These are phyloP conservation scores for Kurtzmaniella quercitrusa DNA, from an alignment of 1,139 yeast genomes.

Conservation along the genomic window DNA sequence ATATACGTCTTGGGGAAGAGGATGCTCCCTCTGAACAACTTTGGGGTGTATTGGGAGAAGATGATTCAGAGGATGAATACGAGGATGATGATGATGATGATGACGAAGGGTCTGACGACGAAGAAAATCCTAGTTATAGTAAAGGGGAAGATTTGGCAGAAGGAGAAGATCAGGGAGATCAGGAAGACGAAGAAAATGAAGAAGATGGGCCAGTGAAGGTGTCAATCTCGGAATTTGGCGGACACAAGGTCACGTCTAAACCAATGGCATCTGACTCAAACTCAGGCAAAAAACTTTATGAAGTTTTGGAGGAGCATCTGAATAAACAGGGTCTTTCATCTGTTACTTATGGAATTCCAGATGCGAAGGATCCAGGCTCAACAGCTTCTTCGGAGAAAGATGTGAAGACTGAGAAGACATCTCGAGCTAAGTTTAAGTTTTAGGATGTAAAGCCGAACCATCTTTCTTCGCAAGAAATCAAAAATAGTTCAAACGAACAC, in stretches of 20 bases:
- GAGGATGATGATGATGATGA: conserved; percentile 29
- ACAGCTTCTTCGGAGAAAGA: too few species aligned
- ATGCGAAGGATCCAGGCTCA: too few species aligned
- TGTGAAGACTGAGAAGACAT: not conserved
- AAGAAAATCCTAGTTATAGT: conserved; percentile 15
- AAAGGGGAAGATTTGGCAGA: conserved; percentile 13
- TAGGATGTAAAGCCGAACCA: not conserved
- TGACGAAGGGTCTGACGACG: conserved; percentile 18
- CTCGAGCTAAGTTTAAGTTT: not conserved
- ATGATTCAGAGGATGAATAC: conserved; percentile 30
- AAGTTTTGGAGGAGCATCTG: conserved; percentile 24
- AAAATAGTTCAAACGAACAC: not conserved
- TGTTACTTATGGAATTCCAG: conserved; percentile 4
- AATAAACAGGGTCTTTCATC: not conserved
- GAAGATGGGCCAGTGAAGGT: conserved; percentile 10
- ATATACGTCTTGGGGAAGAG: conserved; percentile 10
- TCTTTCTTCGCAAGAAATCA: not conserved
- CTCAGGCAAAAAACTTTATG: conserved; percentile 20
- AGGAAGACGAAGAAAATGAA: conserved; percentile 7
- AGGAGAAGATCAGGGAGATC: conserved; percentile 11
- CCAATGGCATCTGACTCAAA: not conserved
- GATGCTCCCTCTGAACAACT: conserved; percentile 10
- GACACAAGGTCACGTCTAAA: conserved; percentile 3
- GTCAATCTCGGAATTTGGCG: conserved; percentile 16
- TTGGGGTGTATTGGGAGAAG: conserved; percentile 18